Base-by-base conservation (phyloP, 352 stramenopile genomes). In the Pythium scleroteichum region DNA sequence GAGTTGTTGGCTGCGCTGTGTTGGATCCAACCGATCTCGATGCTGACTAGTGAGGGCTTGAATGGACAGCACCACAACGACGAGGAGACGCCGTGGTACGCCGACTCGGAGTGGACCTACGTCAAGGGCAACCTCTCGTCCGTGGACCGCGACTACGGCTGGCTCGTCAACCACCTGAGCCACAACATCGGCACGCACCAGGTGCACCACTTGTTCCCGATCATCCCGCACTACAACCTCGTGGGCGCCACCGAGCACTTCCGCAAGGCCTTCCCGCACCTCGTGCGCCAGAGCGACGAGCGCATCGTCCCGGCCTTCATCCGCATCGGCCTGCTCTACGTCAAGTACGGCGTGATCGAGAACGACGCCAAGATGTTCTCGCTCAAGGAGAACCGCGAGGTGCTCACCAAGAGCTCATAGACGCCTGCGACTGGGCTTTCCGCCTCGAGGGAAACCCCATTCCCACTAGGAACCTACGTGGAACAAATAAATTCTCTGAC, bases 131-230 rank as follows among this genome's bases (percentile, higher is more conserved):
- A 92, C 67, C 69, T 94, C 20, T 90, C 78, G 67, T 87, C 75
- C 24, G 80, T 94, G 19, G 84, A 94, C 71, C 85, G 85, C 53
- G 83, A 78, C 24, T 94, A 92, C 71, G 85, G 85, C 48, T 69
- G 70, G 58, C 51, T 94, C 52, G 82, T 94, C 42, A 81, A 94
- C 71, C 87, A 94, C 73, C 24, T 92, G 62, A 90, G 79, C 77
- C 82, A 94, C 76, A 87, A 94, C 81, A 94, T 94, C 56, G 84
- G 84, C 64, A 91, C 82, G 68, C 85, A 94, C 73, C 82, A 92
- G 71, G 73, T 92, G 53, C 85, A 94, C 71, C 85, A 94, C 76
- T 70, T 94, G 29, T 94, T 94, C 73, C 80, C 85, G 45, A 94
- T 91, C 68, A 94, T 94, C 49, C 85, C 85, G 59, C 82, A 92